Evolutionary conservation across 805 yeast species (phyloP).

Genomic region (Komagataella ulmi): DNA sequence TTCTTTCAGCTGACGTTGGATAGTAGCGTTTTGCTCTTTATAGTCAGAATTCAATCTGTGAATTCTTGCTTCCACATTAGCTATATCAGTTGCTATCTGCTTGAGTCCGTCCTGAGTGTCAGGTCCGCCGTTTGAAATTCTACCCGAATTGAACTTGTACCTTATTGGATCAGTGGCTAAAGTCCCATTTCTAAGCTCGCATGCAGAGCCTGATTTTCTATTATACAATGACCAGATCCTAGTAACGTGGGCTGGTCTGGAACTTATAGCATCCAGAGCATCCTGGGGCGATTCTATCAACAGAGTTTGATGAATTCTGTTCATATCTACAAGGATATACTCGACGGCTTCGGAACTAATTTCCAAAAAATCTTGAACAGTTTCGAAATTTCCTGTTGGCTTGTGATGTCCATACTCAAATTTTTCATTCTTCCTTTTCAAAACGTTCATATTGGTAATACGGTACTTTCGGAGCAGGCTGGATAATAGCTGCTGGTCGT

Average conservation of each 20-base stretch:
- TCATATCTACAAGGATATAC: conserved; percentile 51
- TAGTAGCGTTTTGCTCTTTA: conserved; percentile 1
- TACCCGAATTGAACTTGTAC: not conserved
- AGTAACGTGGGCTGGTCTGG: conserved; percentile 23
- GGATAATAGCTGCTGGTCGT: conserved; percentile 38
- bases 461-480: conserved; percentile 17
- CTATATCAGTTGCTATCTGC: conserved; percentile 4
- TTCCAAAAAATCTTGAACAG: conserved; percentile 48
- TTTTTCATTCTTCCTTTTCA: conserved; percentile 34
- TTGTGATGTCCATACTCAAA: conserved; percentile 36
- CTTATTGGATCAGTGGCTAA: conserved; percentile 40
- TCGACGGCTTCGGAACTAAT: conserved; percentile 40
- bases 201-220: conserved; percentile 24
- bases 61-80: conserved; percentile 6
- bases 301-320: conserved; percentile 43
- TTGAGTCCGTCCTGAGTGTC: not conserved
- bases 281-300: conserved; percentile 35
- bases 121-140: not conserved
- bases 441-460: conserved; percentile 27
- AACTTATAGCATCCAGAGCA: conserved; percentile 32
- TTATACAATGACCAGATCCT: conserved; percentile 29
- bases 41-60: conserved; percentile 8
- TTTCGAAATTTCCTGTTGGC: conserved; percentile 26
- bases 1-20: conserved; percentile 3
- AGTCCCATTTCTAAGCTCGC: conserved; percentile 22